Evolutionary conservation across 1,284 basidiomycete genomes (phyloP).

Genomic region (Salmacisia buchloeana): DNA sequence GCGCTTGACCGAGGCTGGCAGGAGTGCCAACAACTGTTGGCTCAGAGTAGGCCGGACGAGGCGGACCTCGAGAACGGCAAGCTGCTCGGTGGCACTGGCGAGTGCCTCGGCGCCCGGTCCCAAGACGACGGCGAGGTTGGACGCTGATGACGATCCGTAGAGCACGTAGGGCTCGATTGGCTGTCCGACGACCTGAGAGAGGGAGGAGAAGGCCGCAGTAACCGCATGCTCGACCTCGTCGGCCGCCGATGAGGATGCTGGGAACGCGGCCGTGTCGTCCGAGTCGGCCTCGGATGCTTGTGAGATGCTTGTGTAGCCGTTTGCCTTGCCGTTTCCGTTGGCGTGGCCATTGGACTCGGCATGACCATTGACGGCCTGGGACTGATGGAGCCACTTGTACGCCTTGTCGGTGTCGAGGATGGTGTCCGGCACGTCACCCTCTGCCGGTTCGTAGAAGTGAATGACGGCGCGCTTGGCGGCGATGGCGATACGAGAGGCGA

Average conservation of each 20-base stretch:
- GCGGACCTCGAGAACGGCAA: conserved; percentile 65
- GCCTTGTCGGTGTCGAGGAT: conserved; percentile 14
- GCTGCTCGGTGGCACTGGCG: conserved; percentile 53
- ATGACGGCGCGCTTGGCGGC: conserved; percentile 64
- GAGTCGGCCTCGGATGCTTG: conserved; percentile 23
- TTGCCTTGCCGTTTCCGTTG: conserved; percentile 29
- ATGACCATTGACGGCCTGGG: conserved; percentile 31
- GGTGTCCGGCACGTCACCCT: conserved; percentile 46
- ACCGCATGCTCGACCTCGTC: conserved; percentile 31
- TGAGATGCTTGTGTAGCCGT: conserved; percentile 16
- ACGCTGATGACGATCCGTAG: conserved; percentile 26
- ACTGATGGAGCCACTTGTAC: conserved; percentile 29
- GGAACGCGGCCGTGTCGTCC: background rate
- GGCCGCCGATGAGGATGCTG: conserved; percentile 2
- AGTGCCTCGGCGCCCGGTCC: conserved; percentile 35
- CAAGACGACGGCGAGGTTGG: conserved; percentile 40
- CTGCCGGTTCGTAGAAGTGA: conserved; percentile 65
- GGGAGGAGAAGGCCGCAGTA: conserved; percentile 30
- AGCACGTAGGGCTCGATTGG: conserved; percentile 38
- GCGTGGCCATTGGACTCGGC: conserved; percentile 41
- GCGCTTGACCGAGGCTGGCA: conserved; percentile 64
- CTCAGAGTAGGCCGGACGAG: conserved; percentile 71
- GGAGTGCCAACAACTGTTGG: conserved; percentile 61
- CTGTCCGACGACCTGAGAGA: conserved; percentile 33
- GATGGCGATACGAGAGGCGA: conserved; percentile 65